These are phyloP conservation scores for Crithidia thermophila DNA, from an alignment of 208 protist species.

Conservation along the genomic window DNA sequence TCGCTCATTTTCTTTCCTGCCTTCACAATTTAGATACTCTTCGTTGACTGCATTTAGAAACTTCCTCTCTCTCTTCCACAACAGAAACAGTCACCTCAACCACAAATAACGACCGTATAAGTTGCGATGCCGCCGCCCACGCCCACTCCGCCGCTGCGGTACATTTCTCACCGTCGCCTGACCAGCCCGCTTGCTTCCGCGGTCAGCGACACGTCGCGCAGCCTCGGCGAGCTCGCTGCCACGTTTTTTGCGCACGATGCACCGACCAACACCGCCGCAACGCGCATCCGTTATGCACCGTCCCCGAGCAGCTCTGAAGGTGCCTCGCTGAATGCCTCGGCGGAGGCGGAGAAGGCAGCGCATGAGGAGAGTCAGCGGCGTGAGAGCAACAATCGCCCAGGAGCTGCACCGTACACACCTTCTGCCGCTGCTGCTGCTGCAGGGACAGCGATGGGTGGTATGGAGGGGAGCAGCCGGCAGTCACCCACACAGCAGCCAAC, in stretches of 20 bases:
- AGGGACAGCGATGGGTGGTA: too few species aligned
- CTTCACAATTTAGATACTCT: conserved; percentile 6
- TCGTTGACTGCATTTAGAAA: too few species aligned
- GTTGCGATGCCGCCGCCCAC: neutral
- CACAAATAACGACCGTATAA: too few species aligned
- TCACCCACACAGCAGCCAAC: neutral
- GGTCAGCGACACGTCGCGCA: neutral
- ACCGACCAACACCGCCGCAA: too few species aligned
- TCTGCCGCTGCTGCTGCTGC: too few species aligned
- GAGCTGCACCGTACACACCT: too few species aligned
- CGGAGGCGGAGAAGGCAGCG: neutral
- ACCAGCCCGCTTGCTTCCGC: conserved; percentile 12
- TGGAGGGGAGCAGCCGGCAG: neutral
- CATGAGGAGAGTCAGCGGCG: too few species aligned
- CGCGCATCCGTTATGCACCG: neutral
- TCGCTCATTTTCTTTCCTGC: conserved; percentile 17
- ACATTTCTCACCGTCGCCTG: conserved; percentile 3
- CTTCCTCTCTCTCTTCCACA: neutral
- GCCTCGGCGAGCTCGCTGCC: neutral
- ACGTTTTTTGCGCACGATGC: too few species aligned
- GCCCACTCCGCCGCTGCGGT: conserved; percentile 12
- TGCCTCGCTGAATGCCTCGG: neutral
- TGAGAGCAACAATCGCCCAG: too few species aligned
- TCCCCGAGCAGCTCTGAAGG: neutral
- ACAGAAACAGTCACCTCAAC: too few species aligned